Evolutionary conservation across 2,329 filamentous ascomycete species (phyloP), one percentile per base, ranked within the genome.

Genomic region (Bipolaris zeicola): DNA sequence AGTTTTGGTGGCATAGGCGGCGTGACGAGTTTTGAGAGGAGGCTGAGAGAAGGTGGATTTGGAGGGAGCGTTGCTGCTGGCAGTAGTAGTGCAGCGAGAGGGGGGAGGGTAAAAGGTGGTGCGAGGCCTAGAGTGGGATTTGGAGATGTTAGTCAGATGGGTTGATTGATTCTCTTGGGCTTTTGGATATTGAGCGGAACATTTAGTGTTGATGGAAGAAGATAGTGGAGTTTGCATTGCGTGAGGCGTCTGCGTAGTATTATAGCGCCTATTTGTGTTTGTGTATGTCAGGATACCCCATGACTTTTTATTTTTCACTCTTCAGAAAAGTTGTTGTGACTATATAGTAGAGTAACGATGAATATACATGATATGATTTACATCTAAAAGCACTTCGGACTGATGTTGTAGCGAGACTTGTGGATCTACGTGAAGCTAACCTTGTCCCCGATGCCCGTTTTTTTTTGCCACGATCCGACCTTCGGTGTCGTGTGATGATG

Each of bases 1-100:
- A 38, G 43, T 7, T 51, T 49, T 45, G 51, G 50, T 5, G 50
- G 10, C 55, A 41, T 52, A 47, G 22, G 56, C 10, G 62, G 62
- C 2, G 64, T 76, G 10, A 75, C 62, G 36, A 73, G 71, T 48
- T 76, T 76, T 55, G 65, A 72, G 55, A 50, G 64, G 31, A 70
- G 68, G 41, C 48, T 77, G 52, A 64, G 64, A 48, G 65, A 71
- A 10, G 65, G 71, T 10, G 74, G 74, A 6, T 70, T 73, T 59
- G 63, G 57, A 5, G 57, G 50, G 6, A 53, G 56, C 46, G 55
- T 63, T 45, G 60, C 54, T 49, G 52, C n/a, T 39, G 31, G 31
- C 46, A 44, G 33, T 1, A 44, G 33, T 1, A 50, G 20, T 36
- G 34, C 34, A 24, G 26, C 16, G 26, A 33, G 33, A 4, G 18